Evolutionary conservation across 495 filamentous ascomycete genomes (phyloP), one percentile per base, ranked within the genome.

Genomic region (Penicillium tannophilum): DNA sequence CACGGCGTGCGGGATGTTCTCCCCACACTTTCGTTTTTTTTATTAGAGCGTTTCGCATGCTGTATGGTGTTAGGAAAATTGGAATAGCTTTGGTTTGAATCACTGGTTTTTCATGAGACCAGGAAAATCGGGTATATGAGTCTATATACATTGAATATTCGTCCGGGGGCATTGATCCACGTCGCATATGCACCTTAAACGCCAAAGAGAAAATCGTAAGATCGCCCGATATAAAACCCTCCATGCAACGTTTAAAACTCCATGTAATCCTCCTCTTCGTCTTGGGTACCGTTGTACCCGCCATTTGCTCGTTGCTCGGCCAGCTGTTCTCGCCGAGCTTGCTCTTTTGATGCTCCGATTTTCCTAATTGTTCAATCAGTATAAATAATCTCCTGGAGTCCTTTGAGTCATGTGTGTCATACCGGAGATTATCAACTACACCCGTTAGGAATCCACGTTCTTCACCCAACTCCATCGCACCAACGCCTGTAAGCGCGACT

Each of bases 391-490:
- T 2, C 20, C n/a, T 23, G 23, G 6, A 19, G 35, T 26, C 8
- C n/a, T 24, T 14, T 28, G 10, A n/a, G 3, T 16, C 17, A 52
- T 9, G 11, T 1, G 43, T 43, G 26, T 19, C 52, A 65, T 76
- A 77, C 80, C 93, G 82, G 62, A 98, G 80, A 28, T 88, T 89
- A 75, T 98, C 93, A 61, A 97, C 86, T 9, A 97, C 90, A 1
- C 90, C 90, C 24, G 84, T 69, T 63, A 97, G 84, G 67, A 97
- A 97, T 1, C 84, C 90, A 63, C 94, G 83, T 51, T 87, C 88
- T 72, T 97, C 95, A 0, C 88, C 85, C 52, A 97, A 72, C 79
- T 98, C 94, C 88, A 98, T 90, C 3, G 88, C 87, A 3, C 94
- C 94, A 14, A 97, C 86, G 14, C 93, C 93, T 6, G 88, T 89